Percentiles rank a stretch among this genome's conserved stretches.
Conservation (phyloP, 2,329 filamentous ascomycete genomes). For the Aspergillus novoparasiticus region DNA sequence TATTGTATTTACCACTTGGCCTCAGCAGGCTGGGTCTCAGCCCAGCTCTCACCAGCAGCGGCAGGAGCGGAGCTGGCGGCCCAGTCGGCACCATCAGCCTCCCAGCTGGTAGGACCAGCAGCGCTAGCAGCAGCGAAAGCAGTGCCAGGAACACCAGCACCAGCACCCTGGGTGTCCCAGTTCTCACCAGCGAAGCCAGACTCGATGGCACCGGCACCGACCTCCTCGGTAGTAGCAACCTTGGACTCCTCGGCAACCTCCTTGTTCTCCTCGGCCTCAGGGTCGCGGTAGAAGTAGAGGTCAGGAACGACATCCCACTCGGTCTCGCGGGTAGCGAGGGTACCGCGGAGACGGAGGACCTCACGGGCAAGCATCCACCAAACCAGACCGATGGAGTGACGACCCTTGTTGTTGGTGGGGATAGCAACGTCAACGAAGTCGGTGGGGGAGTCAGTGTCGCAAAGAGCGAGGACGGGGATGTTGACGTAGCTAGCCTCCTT, state of each 20-base stretch:
- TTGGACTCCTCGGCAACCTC: constrained; percentile 81
- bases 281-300: constrained; percentile 99
- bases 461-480: constrained; percentile 98
- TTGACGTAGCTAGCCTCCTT: constrained; percentile 99
- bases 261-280: constrained; percentile 99
- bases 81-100: constrained; percentile 59
- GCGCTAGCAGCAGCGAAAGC: constrained; percentile 72
- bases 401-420: constrained; percentile 99
- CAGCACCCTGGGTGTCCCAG: constrained; percentile 75
- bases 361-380: constrained; percentile 99
- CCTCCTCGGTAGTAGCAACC: constrained; percentile 81
- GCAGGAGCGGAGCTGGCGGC: constrained; percentile 48
- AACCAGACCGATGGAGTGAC: constrained; percentile 95
- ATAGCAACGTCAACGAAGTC: constrained; percentile 99
- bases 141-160: constrained; percentile 64
- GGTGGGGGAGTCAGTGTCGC: constrained; percentile 98
- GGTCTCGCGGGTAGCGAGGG: constrained; percentile 90
- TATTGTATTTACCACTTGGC: constrained; percentile 43
- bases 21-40: constrained; percentile 41
- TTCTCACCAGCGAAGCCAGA: constrained; percentile 74
- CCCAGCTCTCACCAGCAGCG: constrained; percentile 43
- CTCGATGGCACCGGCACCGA: constrained; percentile 76
- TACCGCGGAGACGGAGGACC: constrained; percentile 97
- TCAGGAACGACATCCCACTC: constrained; percentile 99
- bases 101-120: constrained; percentile 66